These are phyloP conservation scores for Leccinum pellstonianum DNA, from an alignment of 768 basidiomycete genomes.

Conservation along the genomic window DNA sequence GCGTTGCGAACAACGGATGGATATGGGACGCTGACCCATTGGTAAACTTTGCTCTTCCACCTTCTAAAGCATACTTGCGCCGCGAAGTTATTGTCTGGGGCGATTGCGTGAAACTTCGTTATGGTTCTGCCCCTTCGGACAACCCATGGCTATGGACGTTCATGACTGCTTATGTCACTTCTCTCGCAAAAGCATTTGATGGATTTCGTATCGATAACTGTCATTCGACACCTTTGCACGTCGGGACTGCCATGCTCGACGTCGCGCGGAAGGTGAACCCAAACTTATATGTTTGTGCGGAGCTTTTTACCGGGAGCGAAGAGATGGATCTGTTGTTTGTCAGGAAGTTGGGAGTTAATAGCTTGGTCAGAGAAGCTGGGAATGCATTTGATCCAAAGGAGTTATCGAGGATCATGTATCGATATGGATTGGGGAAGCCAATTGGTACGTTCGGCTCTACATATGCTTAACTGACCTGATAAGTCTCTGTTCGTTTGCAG, in stretches of 20 bases:
- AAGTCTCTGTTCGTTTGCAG: slow-evolving; percentile 33
- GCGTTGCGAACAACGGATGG: slow-evolving; percentile 98
- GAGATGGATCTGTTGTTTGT: slow-evolving; percentile 93
- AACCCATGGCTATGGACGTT: slow-evolving; percentile 96
- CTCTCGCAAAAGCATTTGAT: slow-evolving; percentile 81
- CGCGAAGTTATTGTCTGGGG: slow-evolving; percentile 98
- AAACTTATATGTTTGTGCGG: slow-evolving; percentile 94
- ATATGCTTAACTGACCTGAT: neutral
- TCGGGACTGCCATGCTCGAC: slow-evolving; percentile 95
- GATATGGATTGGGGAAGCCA: slow-evolving; percentile 90
- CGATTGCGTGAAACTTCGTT: slow-evolving; percentile 97
- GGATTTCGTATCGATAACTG: slow-evolving; percentile 99
- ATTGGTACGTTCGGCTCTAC: slow-evolving; percentile 54
- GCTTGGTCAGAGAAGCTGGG: slow-evolving; percentile 90
- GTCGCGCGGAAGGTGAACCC: slow-evolving; percentile 86
- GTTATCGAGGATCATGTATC: slow-evolving; percentile 81
- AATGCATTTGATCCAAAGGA: slow-evolving; percentile 91
- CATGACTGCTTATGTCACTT: slow-evolving; percentile 81
- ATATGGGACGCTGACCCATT: slow-evolving; percentile 97
- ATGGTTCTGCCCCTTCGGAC: slow-evolving; percentile 72
- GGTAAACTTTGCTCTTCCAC: slow-evolving; percentile 87
- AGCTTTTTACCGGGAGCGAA: slow-evolving; percentile 94
- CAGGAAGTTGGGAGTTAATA: slow-evolving; percentile 88
- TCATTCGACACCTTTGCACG: slow-evolving; percentile 93
- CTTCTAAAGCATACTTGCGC: slow-evolving; percentile 92